phyloP scores from a whole-genome alignment of 345 rosid genomes.

The Sapria himalayana region DNA sequence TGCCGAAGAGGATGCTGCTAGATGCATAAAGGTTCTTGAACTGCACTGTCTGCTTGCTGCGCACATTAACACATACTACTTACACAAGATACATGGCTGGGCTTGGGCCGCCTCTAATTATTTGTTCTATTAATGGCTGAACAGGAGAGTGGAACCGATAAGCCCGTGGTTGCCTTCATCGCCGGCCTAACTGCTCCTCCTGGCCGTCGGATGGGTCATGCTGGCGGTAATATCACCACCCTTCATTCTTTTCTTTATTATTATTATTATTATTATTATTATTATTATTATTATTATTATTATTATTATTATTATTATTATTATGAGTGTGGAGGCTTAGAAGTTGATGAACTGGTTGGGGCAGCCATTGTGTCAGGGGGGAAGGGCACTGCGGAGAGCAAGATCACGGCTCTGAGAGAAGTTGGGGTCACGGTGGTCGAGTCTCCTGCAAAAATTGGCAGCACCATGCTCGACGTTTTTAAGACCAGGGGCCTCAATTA shows the following conservation, averaged over 20 bases:
- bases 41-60: neutral
- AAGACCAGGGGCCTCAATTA: conserved; percentile 65
- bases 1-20: conserved; percentile 96
- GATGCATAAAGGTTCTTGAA: conserved; percentile 38
- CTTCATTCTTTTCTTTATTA: neutral
- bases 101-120: neutral
- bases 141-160: conserved; percentile 90
- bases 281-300: neutral
- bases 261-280: neutral
- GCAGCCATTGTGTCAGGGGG: conserved; percentile 93
- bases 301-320: too few species aligned
- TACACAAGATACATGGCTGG: too few species aligned
- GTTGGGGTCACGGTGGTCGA: conserved; percentile 86
- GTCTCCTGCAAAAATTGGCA: conserved; percentile 83
- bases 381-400: conserved; percentile 92
- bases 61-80: too few species aligned
- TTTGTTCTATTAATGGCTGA: conserved; percentile 8
- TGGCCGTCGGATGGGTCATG: conserved; percentile 98
- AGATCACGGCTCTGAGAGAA: conserved; percentile 59
- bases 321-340: too few species aligned
- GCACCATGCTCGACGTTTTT: conserved; percentile 57
- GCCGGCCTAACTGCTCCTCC: conserved; percentile 98
- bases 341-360: too few species aligned
- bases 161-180: conserved; percentile 88
- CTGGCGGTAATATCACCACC: too few species aligned